phyloP scores from a whole-genome alignment of 805 yeast species.

The Kregervanrija pseudodelftensis region DNA sequence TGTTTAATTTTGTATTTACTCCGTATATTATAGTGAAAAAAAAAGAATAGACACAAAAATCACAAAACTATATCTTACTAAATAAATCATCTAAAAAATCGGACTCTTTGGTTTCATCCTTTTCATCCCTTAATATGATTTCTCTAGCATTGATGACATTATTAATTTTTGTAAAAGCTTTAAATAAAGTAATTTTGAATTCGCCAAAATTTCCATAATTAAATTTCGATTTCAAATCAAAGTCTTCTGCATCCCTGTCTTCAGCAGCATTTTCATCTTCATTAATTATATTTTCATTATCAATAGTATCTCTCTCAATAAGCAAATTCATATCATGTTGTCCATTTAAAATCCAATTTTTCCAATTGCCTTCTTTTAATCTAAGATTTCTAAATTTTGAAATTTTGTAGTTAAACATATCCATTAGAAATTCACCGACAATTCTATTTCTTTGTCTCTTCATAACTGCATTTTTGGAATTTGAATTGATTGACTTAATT shows the following conservation, averaged over 20 bases:
- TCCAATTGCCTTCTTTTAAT: constrained; percentile 20
- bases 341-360: constrained; percentile 10
- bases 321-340: constrained; percentile 10
- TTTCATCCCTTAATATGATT: neutral
- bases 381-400: constrained; percentile 15
- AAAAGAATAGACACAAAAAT: no score
- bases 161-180: constrained; percentile 7
- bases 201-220: constrained; percentile 10
- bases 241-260: no score
- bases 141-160: constrained; percentile 9
- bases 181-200: constrained; percentile 9
- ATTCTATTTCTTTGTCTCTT: constrained; percentile 21
- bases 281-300: no score
- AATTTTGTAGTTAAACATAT: constrained; percentile 16
- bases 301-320: constrained; percentile 6
- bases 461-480: constrained; percentile 18
- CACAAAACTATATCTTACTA: neutral
- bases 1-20: no score
- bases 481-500: constrained; percentile 17
- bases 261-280: no score
- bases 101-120: neutral
- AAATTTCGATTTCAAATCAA: neutral
- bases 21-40: no score
- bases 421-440: constrained; percentile 22
- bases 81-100: constrained; percentile 10